Evolutionary conservation across 106 monocot species (phyloP).

Genomic region (Acorus calamus): DNA sequence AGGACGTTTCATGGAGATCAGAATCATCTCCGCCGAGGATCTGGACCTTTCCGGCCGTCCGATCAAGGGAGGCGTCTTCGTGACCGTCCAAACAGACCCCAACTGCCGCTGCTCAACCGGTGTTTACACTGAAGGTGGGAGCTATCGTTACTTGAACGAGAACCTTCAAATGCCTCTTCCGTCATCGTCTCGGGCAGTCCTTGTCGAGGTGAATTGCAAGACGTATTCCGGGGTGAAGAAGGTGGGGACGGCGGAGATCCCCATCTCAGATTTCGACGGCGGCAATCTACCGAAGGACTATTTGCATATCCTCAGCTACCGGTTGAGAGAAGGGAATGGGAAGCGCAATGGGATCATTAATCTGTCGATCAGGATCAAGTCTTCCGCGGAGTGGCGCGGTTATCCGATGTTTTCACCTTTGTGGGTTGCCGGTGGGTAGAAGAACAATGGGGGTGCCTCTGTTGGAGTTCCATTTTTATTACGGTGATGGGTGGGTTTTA

Average conservation of each 20-base stretch:
- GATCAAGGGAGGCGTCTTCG: constrained; percentile 4
- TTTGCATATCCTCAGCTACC: constrained; percentile 11
- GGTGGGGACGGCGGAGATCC: constrained; percentile 1
- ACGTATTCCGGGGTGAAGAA: not conserved
- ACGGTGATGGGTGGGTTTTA: too few species aligned
- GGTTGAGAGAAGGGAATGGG: not conserved
- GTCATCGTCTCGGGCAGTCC: not conserved
- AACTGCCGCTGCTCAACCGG: not conserved
- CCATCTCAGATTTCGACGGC: constrained; percentile 5
- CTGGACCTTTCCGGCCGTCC: constrained; percentile 1
- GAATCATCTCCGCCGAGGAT: constrained; percentile 5
- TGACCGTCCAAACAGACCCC: not conserved
- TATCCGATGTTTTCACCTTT: too few species aligned
- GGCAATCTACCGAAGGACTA: constrained; percentile 1
- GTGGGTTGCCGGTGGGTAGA: too few species aligned
- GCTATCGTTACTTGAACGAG: constrained; percentile 4
- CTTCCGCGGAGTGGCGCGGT: too few species aligned
- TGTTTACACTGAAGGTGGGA: constrained; percentile 1
- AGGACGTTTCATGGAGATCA: not conserved
- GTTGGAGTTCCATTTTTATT: too few species aligned
- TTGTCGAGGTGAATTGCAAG: constrained; percentile 5
- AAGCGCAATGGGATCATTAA: constrained; percentile 9
- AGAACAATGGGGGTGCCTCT: too few species aligned
- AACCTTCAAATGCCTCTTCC: not conserved
- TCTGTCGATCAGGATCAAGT: not conserved